phyloP scores from a whole-genome alignment of 176 grass and related monocot species.

The Thalia dealbata region DNA sequence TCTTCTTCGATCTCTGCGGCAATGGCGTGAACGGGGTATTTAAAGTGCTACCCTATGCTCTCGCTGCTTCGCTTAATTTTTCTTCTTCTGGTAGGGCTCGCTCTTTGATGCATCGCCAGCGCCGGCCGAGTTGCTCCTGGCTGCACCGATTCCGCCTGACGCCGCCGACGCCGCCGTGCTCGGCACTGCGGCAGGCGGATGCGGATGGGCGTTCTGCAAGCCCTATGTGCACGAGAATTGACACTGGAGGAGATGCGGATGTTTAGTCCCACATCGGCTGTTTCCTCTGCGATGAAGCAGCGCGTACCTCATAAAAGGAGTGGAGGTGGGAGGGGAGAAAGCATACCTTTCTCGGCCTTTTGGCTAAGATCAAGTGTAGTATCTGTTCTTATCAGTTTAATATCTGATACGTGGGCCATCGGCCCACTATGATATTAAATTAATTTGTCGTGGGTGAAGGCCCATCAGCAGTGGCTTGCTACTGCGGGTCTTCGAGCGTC shows the following conservation, averaged over 20 bases:
- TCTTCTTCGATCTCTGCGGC: neutral
- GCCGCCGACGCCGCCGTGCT: constrained; percentile 27
- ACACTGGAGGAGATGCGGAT: no score
- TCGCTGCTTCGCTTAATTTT: neutral
- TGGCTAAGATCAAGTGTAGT: constrained; percentile 80
- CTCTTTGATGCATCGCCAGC: neutral
- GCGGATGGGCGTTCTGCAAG: no score
- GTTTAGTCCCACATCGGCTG: no score
- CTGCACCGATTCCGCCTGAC: constrained; percentile 31
- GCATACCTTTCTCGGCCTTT: constrained; percentile 78
- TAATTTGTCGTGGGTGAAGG: no score
- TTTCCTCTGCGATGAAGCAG: no score
- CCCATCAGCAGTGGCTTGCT: no score
- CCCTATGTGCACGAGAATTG: no score
- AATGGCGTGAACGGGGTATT: neutral
- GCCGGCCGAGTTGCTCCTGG: neutral
- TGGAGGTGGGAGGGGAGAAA: no score
- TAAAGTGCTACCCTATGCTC: neutral
- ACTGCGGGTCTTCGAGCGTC: no score
- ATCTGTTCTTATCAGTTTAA: constrained; percentile 93
- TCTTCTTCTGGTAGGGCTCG: neutral
- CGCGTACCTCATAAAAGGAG: no score
- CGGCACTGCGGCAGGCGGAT: neutral
- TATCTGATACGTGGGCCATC: constrained; percentile 51
- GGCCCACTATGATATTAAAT: constrained; percentile 54